Evolutionary conservation across 2,329 filamentous ascomycete species (phyloP), one percentile per base, ranked within the genome.

Genomic region (Passalora sequoiae): DNA sequence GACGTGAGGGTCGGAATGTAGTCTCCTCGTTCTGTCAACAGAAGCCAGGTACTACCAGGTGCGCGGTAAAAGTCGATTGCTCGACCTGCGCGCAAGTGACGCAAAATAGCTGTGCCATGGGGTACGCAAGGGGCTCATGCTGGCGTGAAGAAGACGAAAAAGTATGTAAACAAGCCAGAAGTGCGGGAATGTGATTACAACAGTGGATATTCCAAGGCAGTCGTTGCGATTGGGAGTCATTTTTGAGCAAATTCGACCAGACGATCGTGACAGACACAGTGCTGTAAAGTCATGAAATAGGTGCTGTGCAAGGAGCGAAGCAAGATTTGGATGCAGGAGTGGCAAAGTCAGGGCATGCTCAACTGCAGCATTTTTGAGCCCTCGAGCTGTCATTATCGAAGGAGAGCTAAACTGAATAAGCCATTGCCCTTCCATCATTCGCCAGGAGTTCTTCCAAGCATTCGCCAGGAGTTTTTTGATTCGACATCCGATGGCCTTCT

Each of bases 1-100:
- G 51, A 57, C 44, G 48, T 56, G 50, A 58, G 55, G 54, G 47
- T 49, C 40, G 57, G 57, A 60, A 60, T 60, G 57, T 27, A 57
- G 40, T 41, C 30, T 41, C 42, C 49, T 51, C 46, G 35, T 42
- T 49, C 46, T 56, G 53, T 60, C 54, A 57, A 56, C 53, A 59
- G 38, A 49, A 38, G 46, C 47, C 50, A 53, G 47, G 47, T 25
- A 42, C 38, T 30, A 50, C 43, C 43, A 33, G 46, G 37, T 38
- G 43, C 32, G 40, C 35, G 44, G 37, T 35, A 42, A 24, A 24
- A 6, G 3, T 24, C 8, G 10, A n/a, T 13, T 12, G 24, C 16
- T 10, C 47, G 30, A 41, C 15, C 13, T 27, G 4, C 2, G 15
- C 9, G 25, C 13, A 16, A 17, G 3, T 16, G 22, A 38, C 37